These are phyloP conservation scores for Yamadazyma sp. DNA, from an alignment of 1,139 yeast genomes.

Conservation along the genomic window DNA sequence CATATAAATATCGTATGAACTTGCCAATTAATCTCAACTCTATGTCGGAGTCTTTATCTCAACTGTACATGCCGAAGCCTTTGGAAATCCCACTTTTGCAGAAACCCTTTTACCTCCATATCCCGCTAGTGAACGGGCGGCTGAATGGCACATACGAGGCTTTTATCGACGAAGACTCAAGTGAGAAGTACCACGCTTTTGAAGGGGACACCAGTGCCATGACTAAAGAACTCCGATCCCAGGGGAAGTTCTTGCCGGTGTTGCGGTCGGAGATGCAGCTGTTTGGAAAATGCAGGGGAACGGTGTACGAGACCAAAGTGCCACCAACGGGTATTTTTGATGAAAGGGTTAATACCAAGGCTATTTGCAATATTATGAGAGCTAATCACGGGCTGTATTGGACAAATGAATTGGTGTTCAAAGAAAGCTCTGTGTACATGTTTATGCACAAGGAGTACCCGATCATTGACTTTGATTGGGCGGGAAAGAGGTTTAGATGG, in stretches of 20 bases:
- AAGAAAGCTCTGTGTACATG: background rate
- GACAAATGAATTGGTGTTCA: background rate
- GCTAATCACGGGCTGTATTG: background rate
- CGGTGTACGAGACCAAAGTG: background rate
- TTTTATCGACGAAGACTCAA: slow-evolving; percentile 2
- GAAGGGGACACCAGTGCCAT: background rate
- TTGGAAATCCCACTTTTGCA: background rate
- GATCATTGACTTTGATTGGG: slow-evolving; percentile 5
- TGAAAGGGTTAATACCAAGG: background rate
- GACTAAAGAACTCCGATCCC: slow-evolving; percentile 2
- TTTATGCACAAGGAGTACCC: slow-evolving; percentile 5
- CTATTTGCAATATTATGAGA: background rate
- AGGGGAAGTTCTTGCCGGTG: slow-evolving; percentile 4
- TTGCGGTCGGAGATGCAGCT: background rate
- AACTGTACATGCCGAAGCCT: background rate
- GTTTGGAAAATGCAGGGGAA: background rate
- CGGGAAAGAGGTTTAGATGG: slow-evolving; percentile 9
- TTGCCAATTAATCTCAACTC: no score
- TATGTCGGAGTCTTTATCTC: no score
- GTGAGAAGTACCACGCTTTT: slow-evolving; percentile 2
- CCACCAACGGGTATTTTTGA: background rate
- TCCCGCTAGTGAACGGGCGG: background rate
- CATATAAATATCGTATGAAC: no score
- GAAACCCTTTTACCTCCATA: background rate
- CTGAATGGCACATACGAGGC: background rate